Evolutionary conservation across 1,284 basidiomycete genomes (phyloP).

Genomic region (Fomes fomentarius): DNA sequence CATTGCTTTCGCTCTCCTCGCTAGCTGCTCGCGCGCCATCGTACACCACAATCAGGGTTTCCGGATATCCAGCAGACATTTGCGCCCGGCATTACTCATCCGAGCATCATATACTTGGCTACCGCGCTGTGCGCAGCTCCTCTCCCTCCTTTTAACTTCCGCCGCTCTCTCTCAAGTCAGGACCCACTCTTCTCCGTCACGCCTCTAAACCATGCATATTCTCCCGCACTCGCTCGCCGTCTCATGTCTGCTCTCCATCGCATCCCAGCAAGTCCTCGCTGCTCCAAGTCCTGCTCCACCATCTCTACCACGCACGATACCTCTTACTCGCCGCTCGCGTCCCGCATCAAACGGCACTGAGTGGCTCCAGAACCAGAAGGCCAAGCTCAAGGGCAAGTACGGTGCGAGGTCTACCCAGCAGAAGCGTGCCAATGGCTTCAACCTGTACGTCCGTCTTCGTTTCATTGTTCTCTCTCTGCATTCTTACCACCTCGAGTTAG

Average conservation of each 20-base stretch:
- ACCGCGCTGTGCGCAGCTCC: slow-evolving; percentile 26
- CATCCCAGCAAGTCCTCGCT: slow-evolving; percentile 26
- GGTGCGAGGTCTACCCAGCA: slow-evolving; percentile 17
- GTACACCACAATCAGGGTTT: no score
- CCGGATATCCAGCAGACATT: no score
- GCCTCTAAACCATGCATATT: slow-evolving; percentile 20
- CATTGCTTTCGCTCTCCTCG: background rate
- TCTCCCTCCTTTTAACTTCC: slow-evolving; percentile 14
- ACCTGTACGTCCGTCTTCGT: slow-evolving; percentile 28
- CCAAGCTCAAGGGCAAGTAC: slow-evolving; percentile 32
- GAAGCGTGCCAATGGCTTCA: slow-evolving; percentile 34
- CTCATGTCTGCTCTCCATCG: slow-evolving; percentile 25
- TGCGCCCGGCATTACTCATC: slow-evolving; percentile 17
- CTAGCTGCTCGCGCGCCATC: background rate
- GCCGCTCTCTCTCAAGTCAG: slow-evolving; percentile 8
- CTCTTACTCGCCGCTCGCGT: slow-evolving; percentile 22
- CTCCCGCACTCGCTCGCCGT: slow-evolving; percentile 28
- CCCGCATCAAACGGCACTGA: slow-evolving; percentile 16
- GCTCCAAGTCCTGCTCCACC: slow-evolving; percentile 21
- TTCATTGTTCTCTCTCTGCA: background rate
- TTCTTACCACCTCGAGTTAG: slow-evolving; percentile 11
- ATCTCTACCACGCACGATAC: slow-evolving; percentile 23
- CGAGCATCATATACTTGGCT: slow-evolving; percentile 23
- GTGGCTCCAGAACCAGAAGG: slow-evolving; percentile 30
- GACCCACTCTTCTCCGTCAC: background rate